Conservation (phyloP, 1,284 basidiomycete genomes). For the Gastroboletus turbinatus region DNA sequence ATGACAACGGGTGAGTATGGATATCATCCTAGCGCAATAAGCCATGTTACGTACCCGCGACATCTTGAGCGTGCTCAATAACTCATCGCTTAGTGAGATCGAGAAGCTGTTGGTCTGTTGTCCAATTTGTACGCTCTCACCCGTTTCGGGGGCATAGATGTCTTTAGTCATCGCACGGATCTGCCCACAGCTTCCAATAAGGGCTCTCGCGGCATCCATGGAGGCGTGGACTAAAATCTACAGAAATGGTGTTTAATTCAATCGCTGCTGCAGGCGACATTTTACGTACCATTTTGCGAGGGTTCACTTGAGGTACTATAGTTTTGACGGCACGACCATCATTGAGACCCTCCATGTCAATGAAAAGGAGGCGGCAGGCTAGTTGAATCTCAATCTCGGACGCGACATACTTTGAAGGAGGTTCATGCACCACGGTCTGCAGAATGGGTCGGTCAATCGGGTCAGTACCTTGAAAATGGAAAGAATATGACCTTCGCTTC, state of each 20-base stretch:
- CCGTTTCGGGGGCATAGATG: constrained; percentile 75
- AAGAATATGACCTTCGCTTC: constrained; percentile 58
- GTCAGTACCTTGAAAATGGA: not conserved
- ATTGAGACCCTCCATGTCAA: constrained; percentile 95
- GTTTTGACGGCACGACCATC: constrained; percentile 97
- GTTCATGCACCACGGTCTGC: constrained; percentile 73
- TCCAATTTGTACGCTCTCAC: constrained; percentile 84
- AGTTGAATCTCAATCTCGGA: constrained; percentile 76
- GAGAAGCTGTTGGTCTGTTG: constrained; percentile 96
- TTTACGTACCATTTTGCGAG: constrained; percentile 80
- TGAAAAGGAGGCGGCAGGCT: constrained; percentile 82
- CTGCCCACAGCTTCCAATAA: constrained; percentile 79
- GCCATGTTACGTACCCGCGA: constrained; percentile 65
- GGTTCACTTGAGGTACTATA: constrained; percentile 95
- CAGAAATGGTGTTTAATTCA: not conserved
- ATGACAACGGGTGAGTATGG: constrained; percentile 7
- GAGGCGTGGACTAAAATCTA: constrained; percentile 89
- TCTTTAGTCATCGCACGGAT: constrained; percentile 89
- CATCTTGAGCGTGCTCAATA: constrained; percentile 81
- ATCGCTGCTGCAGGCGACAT: constrained; percentile 1
- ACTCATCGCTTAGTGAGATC: constrained; percentile 87
- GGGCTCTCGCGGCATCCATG: constrained; percentile 60
- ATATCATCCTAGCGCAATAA: not conserved
- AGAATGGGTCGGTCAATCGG: constrained; percentile 1
- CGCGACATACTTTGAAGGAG: constrained; percentile 89